phyloP scores from a whole-genome alignment of 2,329 filamentous ascomycete species.

The Sclerotinia sclerotiorum region DNA sequence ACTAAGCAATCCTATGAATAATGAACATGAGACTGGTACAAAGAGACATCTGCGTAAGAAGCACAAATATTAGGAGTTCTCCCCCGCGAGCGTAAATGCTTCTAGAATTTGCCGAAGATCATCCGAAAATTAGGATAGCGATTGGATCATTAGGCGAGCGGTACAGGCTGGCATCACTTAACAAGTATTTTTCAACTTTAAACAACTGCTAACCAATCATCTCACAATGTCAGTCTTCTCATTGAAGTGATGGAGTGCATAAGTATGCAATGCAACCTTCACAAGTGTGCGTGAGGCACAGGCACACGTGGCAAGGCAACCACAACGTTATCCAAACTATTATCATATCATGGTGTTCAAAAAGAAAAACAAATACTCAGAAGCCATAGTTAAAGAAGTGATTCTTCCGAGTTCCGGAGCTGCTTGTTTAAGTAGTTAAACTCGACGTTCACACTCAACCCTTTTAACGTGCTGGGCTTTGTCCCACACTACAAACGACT shows the following conservation, averaged over 20 bases:
- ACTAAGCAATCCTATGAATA: too few species aligned
- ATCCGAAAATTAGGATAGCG: not conserved
- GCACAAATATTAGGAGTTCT: too few species aligned
- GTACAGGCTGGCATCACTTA: not conserved
- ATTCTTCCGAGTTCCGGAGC: not conserved
- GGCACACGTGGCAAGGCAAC: constrained; percentile 17
- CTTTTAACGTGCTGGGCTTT: not conserved
- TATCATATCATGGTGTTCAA: constrained; percentile 1
- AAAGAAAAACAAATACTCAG: constrained; percentile 7
- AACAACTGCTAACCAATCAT: not conserved
- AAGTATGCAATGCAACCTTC: constrained; percentile 3
- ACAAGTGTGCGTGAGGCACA: constrained; percentile 15
- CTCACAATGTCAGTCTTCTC: not conserved
- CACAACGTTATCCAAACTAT: not conserved
- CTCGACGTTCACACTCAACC: not conserved
- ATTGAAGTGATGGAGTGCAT: constrained; percentile 15
- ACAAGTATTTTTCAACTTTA: not conserved
- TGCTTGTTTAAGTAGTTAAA: not conserved
- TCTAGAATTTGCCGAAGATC: not conserved
- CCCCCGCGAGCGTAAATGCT: too few species aligned
- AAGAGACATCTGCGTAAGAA: too few species aligned
- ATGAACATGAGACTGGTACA: not conserved
- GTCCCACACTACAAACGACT: not conserved
- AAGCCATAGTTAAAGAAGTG: not conserved
- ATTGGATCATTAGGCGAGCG: constrained; percentile 1